Percentiles rank a stretch among this genome's conserved stretches.
Conservation (phyloP, 192 early-diverging fungal species). For the Geranomyces variabilis region DNA sequence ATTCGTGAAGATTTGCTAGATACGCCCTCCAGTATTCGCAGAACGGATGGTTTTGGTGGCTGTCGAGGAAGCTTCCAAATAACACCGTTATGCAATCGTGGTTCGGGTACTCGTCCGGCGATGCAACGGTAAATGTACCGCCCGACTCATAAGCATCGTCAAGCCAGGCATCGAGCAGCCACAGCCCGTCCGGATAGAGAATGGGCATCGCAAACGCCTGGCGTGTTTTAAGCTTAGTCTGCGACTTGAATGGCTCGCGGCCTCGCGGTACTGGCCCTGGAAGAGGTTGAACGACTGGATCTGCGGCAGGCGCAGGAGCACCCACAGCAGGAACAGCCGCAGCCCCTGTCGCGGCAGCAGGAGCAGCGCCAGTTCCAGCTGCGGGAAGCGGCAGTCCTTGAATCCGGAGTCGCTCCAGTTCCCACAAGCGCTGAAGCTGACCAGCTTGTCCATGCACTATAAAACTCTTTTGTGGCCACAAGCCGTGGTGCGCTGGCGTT, state of each 20-base stretch:
- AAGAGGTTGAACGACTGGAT: too few species aligned
- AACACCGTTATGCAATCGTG: not conserved
- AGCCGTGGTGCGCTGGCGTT: too few species aligned
- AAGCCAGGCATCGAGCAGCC: not conserved
- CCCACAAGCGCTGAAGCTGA: not conserved
- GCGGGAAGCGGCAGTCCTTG: not conserved
- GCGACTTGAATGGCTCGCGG: too few species aligned
- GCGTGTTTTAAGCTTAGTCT: too few species aligned
- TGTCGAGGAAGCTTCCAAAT: not conserved
- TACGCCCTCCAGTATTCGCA: too few species aligned
- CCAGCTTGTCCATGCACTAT: not conserved
- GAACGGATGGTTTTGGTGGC: not conserved
- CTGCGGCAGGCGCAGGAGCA: not conserved
- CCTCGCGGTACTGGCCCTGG: too few species aligned
- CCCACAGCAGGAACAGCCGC: not conserved
- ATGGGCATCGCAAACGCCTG: not conserved
- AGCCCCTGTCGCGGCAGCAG: not conserved
- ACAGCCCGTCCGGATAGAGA: not conserved
- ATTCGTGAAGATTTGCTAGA: too few species aligned
- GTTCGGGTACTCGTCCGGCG: not conserved
- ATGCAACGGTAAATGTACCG: not conserved
- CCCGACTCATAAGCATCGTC: not conserved
- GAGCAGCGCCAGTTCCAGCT: not conserved
- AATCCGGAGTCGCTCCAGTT: not conserved
- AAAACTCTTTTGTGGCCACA: too few species aligned